Conservation (phyloP, 2,329 filamentous ascomycete species). For the Alternaria burnsii region DNA sequence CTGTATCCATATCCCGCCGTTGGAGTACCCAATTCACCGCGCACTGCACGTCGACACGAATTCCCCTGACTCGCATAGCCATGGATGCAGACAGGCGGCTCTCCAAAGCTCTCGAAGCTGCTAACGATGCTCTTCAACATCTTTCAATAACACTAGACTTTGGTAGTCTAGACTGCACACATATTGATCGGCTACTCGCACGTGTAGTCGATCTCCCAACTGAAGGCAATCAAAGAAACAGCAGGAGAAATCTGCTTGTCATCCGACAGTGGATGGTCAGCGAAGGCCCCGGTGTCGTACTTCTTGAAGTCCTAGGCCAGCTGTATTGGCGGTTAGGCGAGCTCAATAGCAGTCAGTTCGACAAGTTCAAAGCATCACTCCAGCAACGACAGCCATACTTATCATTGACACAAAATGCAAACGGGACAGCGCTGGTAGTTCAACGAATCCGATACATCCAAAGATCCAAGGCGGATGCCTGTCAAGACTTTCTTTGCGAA, state of each 20-base stretch:
- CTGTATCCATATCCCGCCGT: not conserved
- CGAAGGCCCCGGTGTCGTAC: slow-evolving; percentile 43
- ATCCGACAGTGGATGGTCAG: slow-evolving; percentile 48
- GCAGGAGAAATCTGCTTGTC: slow-evolving; percentile 44
- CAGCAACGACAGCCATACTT: slow-evolving; percentile 40
- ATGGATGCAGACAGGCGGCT: slow-evolving; percentile 46
- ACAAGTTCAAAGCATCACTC: slow-evolving; percentile 44
- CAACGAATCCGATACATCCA: slow-evolving; percentile 48
- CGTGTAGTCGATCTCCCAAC: slow-evolving; percentile 48
- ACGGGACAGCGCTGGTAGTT: slow-evolving; percentile 38
- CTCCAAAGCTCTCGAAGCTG: slow-evolving; percentile 43
- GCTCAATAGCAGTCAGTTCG: slow-evolving; percentile 49
- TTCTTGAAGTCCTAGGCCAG: slow-evolving; percentile 47
- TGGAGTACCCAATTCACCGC: not conserved
- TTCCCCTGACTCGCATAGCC: slow-evolving; percentile 20
- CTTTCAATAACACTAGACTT: slow-evolving; percentile 46
- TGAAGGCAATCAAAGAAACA: slow-evolving; percentile 47
- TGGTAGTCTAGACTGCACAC: slow-evolving; percentile 42
- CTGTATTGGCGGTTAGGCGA: slow-evolving; percentile 48
- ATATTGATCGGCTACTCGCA: slow-evolving; percentile 45
- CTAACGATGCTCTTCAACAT: slow-evolving; percentile 47
- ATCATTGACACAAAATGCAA: slow-evolving; percentile 36
- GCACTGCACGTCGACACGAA: slow-evolving; percentile 15
- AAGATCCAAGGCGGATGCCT: slow-evolving; percentile 43
- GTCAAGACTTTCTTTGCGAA: slow-evolving; percentile 46